Evolutionary conservation across 2,329 filamentous ascomycete genomes (phyloP), one percentile per base, ranked within the genome.

Genomic region (Ascochyta koolunga): DNA sequence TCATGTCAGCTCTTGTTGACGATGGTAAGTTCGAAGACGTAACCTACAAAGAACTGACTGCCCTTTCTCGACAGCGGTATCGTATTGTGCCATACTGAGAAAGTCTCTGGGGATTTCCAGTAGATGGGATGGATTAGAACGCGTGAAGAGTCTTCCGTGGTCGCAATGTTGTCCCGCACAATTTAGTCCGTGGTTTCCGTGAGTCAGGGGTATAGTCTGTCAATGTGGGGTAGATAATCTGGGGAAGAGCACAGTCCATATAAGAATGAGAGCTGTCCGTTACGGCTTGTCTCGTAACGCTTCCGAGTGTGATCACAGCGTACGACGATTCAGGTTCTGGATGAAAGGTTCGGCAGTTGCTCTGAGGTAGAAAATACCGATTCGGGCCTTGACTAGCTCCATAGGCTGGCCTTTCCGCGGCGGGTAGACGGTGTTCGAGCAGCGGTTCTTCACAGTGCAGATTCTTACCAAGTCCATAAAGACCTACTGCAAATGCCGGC

Each of bases 211-310:
- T 25, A 15, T 21, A 13, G 8, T 54, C 46, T 58, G 54, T 40
- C 36, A 58, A 47, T 60, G 64, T 66, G 65, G 59, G 64, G 65
- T 44, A 54, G 50, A 46, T 49, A 62, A 66, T 66, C 65, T 56
- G 69, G 69, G 68, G 69, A 64, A 61, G 53, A 50, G 49, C 47
- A 54, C 62, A 60, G 62, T 59, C 62, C 61, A 66, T 72, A 70
- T 71, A 70, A 60, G 61, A 56, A 59, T 21, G 47, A 56, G 54
- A 54, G 57, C 38, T 50, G 24, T 33, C 48, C 49, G 57, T 58
- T 58, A 62, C 54, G 56, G 56, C 40, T 53, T 59, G 60, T 54
- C 49, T 51, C 32, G 24, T 21, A 37, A 32, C 42, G 43, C 44
- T 43, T 25, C 16, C n/a, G 18, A 32, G 35, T 22, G 48, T 49